Conservation (phyloP, 129 eudicot genomes). For the Glebionis coronaria region DNA sequence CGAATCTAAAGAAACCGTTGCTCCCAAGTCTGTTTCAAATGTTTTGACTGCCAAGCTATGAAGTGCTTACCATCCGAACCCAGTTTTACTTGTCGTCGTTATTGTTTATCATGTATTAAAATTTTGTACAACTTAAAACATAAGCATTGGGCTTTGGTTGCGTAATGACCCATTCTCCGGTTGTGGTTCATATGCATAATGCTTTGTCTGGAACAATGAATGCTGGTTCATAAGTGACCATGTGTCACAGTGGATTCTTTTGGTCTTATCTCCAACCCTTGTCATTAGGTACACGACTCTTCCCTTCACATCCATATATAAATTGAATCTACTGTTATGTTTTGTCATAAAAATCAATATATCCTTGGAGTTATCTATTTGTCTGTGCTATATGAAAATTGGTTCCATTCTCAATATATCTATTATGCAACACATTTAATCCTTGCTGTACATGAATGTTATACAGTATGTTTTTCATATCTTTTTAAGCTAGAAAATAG, state of each 20-base stretch:
- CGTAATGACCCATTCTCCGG: neutral
- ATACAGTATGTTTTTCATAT: neutral
- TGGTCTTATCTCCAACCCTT: neutral
- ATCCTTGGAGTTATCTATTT: no score
- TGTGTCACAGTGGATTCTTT: neutral
- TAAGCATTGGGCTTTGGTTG: constrained; percentile 2
- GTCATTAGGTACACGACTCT: constrained; percentile 1
- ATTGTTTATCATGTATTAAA: neutral
- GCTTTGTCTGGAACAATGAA: neutral
- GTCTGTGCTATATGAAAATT: neutral
- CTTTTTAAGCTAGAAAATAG: no score
- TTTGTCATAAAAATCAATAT: no score
- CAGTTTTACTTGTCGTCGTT: neutral
- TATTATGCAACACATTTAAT: neutral
- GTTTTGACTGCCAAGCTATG: constrained; percentile 65
- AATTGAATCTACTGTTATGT: no score
- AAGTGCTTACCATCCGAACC: constrained; percentile 3
- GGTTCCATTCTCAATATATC: neutral
- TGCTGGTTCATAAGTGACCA: constrained; percentile 14
- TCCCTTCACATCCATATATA: neutral
- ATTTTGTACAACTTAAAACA: neutral
- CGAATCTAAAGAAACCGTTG: constrained; percentile 59
- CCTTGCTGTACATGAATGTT: neutral
- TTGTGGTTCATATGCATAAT: neutral
- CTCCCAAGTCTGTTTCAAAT: constrained; percentile 44